Evolutionary conservation across 371 early-diverging fungal genomes (phyloP).

Genomic region (Phascolomyces articulosus): DNA sequence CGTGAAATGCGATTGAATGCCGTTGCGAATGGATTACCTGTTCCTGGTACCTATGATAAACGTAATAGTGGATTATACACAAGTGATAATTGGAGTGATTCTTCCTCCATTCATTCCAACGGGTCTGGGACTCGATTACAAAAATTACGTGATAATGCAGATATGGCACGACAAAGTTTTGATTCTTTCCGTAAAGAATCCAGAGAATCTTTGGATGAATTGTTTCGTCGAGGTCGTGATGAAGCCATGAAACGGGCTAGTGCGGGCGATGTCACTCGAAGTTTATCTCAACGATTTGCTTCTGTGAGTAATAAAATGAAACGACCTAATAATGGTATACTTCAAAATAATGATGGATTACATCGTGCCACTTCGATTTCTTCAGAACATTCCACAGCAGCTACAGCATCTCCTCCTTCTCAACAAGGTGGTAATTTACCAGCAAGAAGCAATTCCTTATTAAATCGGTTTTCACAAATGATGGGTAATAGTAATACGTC

Average conservation of each 20-base stretch:
- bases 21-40: slow-evolving; percentile 26
- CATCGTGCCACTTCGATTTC: neutral
- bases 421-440: neutral
- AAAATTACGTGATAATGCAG: slow-evolving; percentile 44
- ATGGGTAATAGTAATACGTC: slow-evolving; percentile 17
- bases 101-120: slow-evolving; percentile 44
- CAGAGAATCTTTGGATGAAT: slow-evolving; percentile 44
- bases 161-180: slow-evolving; percentile 43
- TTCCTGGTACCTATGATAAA: slow-evolving; percentile 43
- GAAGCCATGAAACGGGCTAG: slow-evolving; percentile 41
- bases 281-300: slow-evolving; percentile 36
- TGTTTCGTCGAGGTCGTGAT: slow-evolving; percentile 30
- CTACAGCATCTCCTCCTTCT: neutral
- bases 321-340: slow-evolving; percentile 8
- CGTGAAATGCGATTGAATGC: slow-evolving; percentile 43
- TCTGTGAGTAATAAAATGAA: slow-evolving; percentile 18
- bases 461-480: slow-evolving; percentile 43
- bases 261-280: slow-evolving; percentile 35
- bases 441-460: slow-evolving; percentile 22
- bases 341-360: neutral
- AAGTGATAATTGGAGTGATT: slow-evolving; percentile 39
- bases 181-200: slow-evolving; percentile 47
- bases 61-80: slow-evolving; percentile 32
- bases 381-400: neutral
- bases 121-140: slow-evolving; percentile 39